Evolutionary conservation across 257 asterid genomes (phyloP), one percentile per base, ranked within the genome.

Genomic region (Prunella vulgaris): DNA sequence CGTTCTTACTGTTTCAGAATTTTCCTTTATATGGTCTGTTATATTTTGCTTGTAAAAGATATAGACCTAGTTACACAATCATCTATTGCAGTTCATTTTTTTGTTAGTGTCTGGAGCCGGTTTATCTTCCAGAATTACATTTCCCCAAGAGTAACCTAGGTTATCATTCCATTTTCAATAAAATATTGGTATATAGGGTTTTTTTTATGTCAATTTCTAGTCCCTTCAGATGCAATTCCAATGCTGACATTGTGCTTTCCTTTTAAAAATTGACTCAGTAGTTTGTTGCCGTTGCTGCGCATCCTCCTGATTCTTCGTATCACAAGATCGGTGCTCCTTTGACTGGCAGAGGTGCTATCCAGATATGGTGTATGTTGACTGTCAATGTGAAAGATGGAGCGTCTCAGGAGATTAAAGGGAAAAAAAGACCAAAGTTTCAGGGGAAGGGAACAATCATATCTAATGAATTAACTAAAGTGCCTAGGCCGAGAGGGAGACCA

Each of bases 281-380:
- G 99, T 91, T 91, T 76, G 80, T 94, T 27, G 99, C 97, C 60
- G 85, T 94, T 84, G 95, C 97, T 64, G 81, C 95, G 56, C 93
- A 94, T 78, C 97, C 99, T 70, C 96, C 97, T 48, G 89, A 84
- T 61, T 91, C 97, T 69, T 81, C 87, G 59, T 87, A 87, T 78
- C 96, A 89, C 86, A 89, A 82, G 83, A 75, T 89, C 60, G 99
- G 95, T 60, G 93, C 84, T 72, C 81, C 90, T 32, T 81, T 89
- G 70, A 79, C 78, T n/a, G 99, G 99, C 70, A 82, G 96, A 76
- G 99, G 99, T 64, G 82, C 78, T 68, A 64, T 94, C 78, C 97
- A 91, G 84, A 87, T 94, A 74, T 94, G 99, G 99, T 85, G 97
- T 81, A 71, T 94, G 38, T 73, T 85, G 73, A 77, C 88, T 74